These are phyloP conservation scores for Karstenula rhodostoma DNA, from an alignment of 2,329 filamentous ascomycete species.

Conservation along the genomic window DNA sequence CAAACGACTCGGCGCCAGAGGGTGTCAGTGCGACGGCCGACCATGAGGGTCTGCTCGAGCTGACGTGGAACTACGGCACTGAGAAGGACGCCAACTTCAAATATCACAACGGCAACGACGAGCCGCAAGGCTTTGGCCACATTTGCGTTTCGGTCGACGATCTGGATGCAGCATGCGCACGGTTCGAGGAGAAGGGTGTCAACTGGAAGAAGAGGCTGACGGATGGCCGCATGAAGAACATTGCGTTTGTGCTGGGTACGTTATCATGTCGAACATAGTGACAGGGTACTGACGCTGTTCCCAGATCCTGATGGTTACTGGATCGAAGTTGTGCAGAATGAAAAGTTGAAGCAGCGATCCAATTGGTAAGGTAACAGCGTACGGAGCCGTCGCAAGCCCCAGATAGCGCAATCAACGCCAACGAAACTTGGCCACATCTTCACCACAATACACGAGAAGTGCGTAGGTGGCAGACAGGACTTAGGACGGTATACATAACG, in stretches of 20 bases:
- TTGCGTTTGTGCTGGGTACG: conserved; percentile 82
- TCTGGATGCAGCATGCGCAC: conserved; percentile 83
- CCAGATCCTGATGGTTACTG: conserved; percentile 80
- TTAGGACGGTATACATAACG: neutral
- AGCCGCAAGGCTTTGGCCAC: conserved; percentile 94
- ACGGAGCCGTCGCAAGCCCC: neutral
- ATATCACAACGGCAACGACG: conserved; percentile 91
- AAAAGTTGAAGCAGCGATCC: conserved; percentile 62
- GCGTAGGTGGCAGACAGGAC: neutral
- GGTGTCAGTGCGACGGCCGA: conserved; percentile 67
- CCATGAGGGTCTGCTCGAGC: conserved; percentile 84
- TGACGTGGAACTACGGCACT: conserved; percentile 85
- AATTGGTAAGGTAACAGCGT: conserved; percentile 43
- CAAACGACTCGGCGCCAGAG: conserved; percentile 62
- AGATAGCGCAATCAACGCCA: neutral
- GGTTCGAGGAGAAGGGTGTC: conserved; percentile 82
- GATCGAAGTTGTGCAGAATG: conserved; percentile 82
- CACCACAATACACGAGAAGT: neutral
- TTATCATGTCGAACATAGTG: neutral
- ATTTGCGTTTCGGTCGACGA: conserved; percentile 90
- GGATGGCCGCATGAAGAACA: conserved; percentile 89
- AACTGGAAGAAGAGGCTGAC: conserved; percentile 96
- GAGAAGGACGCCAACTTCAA: conserved; percentile 85
- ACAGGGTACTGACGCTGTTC: conserved; percentile 21
- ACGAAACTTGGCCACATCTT: neutral